Conservation (phyloP, 2,329 filamentous ascomycete genomes). For the Calonectria henricotiae region DNA sequence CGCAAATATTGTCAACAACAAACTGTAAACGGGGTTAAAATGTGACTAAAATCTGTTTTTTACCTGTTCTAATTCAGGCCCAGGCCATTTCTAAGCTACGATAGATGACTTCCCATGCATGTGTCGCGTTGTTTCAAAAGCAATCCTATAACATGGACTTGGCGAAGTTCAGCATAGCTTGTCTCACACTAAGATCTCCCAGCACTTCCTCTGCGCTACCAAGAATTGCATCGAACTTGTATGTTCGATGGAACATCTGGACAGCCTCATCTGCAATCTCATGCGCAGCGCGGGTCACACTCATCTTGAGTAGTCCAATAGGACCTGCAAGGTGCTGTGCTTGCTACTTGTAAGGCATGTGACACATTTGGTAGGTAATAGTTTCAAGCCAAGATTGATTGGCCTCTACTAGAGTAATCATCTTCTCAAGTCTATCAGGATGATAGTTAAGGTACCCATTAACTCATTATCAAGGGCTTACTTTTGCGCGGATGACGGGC, state of each 20-base stretch:
- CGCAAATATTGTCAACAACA: not conserved
- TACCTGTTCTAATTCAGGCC: no score
- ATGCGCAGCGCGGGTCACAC: conserved; percentile 82
- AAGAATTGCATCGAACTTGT: conserved; percentile 86
- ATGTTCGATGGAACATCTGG: conserved; percentile 88
- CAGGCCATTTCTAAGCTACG: no score
- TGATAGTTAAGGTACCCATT: not conserved
- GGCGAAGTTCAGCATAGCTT: conserved; percentile 3
- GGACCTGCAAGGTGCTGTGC: conserved; percentile 83
- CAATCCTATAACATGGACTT: conserved; percentile 1
- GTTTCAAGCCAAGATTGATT: conserved; percentile 91
- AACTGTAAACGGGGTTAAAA: no score
- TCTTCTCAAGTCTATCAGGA: conserved; percentile 75
- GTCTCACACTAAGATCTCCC: conserved; percentile 4
- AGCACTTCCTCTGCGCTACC: conserved; percentile 83
- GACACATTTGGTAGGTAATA: conserved; percentile 91
- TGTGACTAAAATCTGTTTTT: no score
- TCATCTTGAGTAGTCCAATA: conserved; percentile 87
- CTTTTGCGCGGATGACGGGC: conserved; percentile 86
- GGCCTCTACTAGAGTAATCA: conserved; percentile 86
- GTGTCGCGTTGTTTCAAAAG: no score
- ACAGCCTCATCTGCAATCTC: conserved; percentile 88
- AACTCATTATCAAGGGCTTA: not conserved
- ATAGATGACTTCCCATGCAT: no score
- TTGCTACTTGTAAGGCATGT: conserved; percentile 86